Conservation (phyloP, 106 monocot species). For the Allium fistulosum region DNA sequence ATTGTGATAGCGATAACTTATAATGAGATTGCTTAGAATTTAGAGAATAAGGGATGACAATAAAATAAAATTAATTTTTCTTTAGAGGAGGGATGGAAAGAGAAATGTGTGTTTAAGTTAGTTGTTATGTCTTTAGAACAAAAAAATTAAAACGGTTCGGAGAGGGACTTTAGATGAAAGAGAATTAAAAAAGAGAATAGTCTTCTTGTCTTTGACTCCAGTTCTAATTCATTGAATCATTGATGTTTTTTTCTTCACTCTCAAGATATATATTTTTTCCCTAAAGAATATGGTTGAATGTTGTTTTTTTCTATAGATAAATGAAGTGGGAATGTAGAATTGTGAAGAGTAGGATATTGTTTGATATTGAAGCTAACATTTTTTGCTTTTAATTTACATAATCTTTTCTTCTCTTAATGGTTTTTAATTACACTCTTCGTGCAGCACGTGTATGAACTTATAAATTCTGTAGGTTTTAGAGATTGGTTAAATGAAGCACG, state of each 20-base stretch:
- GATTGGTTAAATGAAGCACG: too few relatives aligned
- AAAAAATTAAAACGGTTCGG: conserved; percentile 23
- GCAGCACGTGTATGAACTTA: too few relatives aligned
- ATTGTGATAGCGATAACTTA: conserved; percentile 36
- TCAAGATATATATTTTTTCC: background rate
- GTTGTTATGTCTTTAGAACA: conserved; percentile 12
- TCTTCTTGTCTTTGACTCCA: conserved; percentile 20
- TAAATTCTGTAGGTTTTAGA: too few relatives aligned
- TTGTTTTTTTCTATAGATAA: background rate
- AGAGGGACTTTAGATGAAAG: conserved; percentile 17
- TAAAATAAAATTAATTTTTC: background rate
- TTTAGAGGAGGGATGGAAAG: conserved; percentile 6
- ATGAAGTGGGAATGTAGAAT: too few relatives aligned
- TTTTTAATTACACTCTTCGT: too few relatives aligned
- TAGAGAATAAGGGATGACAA: conserved; percentile 27
- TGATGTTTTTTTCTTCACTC: conserved; percentile 14
- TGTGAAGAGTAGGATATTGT: background rate
- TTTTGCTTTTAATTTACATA: conserved; percentile 7
- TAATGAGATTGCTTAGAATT: conserved; percentile 54
- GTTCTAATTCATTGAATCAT: conserved; percentile 8
- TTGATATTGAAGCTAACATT: conserved; percentile 1
- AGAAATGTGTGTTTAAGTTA: conserved; percentile 3
- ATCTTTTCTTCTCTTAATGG: background rate
- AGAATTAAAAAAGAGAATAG: conserved; percentile 6
- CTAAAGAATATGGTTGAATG: background rate